Evolutionary conservation across 306 rosid species (phyloP).

Genomic region (Astragalus membranaceus): DNA sequence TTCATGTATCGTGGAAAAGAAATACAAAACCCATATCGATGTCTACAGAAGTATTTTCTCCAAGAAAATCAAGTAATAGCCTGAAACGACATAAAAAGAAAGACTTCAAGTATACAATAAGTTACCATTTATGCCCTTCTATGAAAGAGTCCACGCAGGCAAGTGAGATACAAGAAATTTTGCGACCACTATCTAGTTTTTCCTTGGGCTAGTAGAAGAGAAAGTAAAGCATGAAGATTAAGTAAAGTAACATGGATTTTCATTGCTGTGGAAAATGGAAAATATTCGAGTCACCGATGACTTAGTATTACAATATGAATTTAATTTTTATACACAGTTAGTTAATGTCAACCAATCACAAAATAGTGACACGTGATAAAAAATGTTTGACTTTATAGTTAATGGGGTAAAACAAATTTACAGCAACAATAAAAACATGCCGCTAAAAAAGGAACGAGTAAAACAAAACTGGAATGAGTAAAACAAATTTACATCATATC

Average conservation of each 20-base stretch:
- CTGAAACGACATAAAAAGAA: no score
- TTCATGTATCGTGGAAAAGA: no score
- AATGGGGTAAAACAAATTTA: no score
- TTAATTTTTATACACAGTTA: no score
- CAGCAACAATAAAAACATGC: no score
- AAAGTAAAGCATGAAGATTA: not conserved
- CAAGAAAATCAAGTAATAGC: no score
- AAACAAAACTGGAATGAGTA: slow-evolving; percentile 5
- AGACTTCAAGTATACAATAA: not conserved
- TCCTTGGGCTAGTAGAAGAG: not conserved
- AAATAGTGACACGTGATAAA: no score
- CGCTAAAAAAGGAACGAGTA: not conserved
- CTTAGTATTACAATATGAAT: slow-evolving; percentile 14
- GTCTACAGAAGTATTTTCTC: no score
- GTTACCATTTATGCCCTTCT: not conserved
- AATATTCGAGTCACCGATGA: not conserved
- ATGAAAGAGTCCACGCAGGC: not conserved
- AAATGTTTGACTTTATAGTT: no score
- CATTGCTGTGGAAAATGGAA: not conserved
- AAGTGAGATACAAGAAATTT: not conserved
- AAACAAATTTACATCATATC: no score
- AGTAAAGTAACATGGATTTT: not conserved
- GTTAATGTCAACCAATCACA: no score
- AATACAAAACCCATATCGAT: no score
- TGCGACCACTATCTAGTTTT: not conserved